Percentiles rank a stretch among this genome's conserved stretches.
phyloP scores from a whole-genome alignment of 1,284 basidiomycete genomes.

The Puccinia polysora region DNA sequence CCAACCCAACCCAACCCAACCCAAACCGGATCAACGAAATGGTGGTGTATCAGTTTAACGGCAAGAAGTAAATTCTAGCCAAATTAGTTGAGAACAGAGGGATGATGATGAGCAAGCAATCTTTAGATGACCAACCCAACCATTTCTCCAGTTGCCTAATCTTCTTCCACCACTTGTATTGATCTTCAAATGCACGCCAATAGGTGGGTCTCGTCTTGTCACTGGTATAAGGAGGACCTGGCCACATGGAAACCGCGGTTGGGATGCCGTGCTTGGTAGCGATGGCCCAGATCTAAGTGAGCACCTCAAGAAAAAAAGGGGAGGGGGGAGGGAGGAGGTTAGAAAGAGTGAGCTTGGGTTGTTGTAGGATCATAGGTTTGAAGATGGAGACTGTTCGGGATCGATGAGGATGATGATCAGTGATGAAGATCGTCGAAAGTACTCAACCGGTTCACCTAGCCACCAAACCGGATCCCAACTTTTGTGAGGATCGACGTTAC shows the following conservation, averaged over 20 bases:
- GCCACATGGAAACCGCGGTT: slow-evolving; percentile 84
- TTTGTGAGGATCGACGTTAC: slow-evolving; percentile 20
- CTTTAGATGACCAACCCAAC: slow-evolving; percentile 29
- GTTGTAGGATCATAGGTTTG: background rate
- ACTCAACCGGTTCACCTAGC: slow-evolving; percentile 72
- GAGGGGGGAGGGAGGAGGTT: background rate
- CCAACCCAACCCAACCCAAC: slow-evolving; percentile 34
- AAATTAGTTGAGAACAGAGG: no score
- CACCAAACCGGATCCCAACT: slow-evolving; percentile 70
- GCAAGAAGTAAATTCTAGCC: background rate
- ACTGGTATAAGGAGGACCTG: slow-evolving; percentile 53
- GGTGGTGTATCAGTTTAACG: slow-evolving; percentile 58
- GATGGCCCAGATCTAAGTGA: slow-evolving; percentile 76
- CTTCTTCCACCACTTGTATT: slow-evolving; percentile 31
- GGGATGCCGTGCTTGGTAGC: slow-evolving; percentile 67
- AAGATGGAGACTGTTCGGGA: no score
- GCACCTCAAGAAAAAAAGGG: background rate
- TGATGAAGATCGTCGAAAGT: background rate
- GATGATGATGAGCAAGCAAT: no score
- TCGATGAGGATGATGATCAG: no score
- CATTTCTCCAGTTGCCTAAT: slow-evolving; percentile 32
- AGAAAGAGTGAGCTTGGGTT: background rate
- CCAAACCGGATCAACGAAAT: background rate
- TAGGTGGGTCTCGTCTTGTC: slow-evolving; percentile 33
- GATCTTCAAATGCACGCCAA: slow-evolving; percentile 41